Evolutionary conservation across 306 rosid genomes (phyloP).

Genomic region (Bauhinia variegata): DNA sequence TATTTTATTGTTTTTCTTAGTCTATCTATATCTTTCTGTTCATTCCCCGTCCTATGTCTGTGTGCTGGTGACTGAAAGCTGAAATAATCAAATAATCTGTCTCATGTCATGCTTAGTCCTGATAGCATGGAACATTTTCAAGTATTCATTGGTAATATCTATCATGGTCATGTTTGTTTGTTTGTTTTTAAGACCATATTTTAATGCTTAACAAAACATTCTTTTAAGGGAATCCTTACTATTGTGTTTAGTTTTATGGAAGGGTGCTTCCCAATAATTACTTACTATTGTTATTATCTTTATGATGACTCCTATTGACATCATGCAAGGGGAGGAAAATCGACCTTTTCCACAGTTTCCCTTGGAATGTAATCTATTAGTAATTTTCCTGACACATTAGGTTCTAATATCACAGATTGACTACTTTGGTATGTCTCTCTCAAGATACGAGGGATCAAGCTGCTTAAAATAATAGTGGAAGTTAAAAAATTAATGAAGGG

Average conservation of each 20-base stretch:
- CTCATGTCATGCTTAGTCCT: constrained; percentile 25
- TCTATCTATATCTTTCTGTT: neutral
- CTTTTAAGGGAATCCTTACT: neutral
- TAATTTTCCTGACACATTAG: too few species aligned
- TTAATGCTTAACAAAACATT: constrained; percentile 3
- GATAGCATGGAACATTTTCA: neutral
- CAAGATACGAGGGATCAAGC: constrained; percentile 2
- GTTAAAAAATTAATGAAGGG: constrained; percentile 4
- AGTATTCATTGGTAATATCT: neutral
- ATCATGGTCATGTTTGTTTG: neutral
- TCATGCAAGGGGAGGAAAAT: too few species aligned
- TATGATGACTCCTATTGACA: too few species aligned
- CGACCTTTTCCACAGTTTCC: too few species aligned
- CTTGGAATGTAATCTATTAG: too few species aligned
- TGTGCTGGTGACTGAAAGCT: constrained; percentile 26
- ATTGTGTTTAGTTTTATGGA: too few species aligned
- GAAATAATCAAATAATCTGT: constrained; percentile 9
- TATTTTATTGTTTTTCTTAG: constrained; percentile 19
- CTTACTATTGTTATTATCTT: too few species aligned
- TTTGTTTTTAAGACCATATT: constrained; percentile 30
- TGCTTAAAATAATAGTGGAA: constrained; percentile 6
- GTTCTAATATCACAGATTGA: constrained; percentile 2
- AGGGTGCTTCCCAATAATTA: too few species aligned
- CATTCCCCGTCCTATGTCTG: neutral
- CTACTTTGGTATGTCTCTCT: neutral